Evolutionary conservation across 2,329 filamentous ascomycete genomes (phyloP), one percentile per base, ranked within the genome.

Genomic region (Aureobasidium sp.): DNA sequence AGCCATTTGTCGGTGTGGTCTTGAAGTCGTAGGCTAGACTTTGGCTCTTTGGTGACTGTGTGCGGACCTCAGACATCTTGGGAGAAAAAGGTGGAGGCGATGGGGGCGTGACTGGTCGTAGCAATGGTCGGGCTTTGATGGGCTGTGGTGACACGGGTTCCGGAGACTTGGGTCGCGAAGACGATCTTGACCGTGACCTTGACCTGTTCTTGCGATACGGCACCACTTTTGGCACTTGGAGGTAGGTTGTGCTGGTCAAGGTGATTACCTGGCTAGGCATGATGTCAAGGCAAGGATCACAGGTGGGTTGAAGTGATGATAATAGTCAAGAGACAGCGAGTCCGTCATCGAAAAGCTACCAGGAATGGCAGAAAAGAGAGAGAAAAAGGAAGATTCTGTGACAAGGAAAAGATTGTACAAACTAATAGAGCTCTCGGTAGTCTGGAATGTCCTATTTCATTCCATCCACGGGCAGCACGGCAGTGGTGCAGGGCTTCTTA

Each of bases 211-310:
- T 71, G 39, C 71, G 68, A 52, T 68, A 69, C 29, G 70, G 70
- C 12, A 72, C 64, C 36, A 67, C 64, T 64, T 72, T 74, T 49
- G 72, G 72, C 41, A 74, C 72, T 65, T 74, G 71, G n/a, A 74
- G 69, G 62, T 70, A 73, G 63, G 71, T 69, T 22, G 70, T 67
- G 57, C 62, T 67, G 29, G 60, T 62, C 41, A 62, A 22, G 29
- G 51, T 55, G 29, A 56, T 22, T 3, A 56, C 51, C 49, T 56
- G 48, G 42, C 60, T 62, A 31, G 60, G 60, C 60, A 62, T 62
- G 25, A 14, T 31, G 59, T 36, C 5, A 45, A 8, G 17, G n/a
- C n/a, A 47, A 25, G n/a, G 27, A 22, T 31, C n/a, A 48, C 41
- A 48, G 55, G 42, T 20, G 57, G 34, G 17, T 41, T 36, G 45